A percentile compares a stretch with the other conserved stretches of the same genome.
phyloP scores from a whole-genome alignment of 2,329 filamentous ascomycete species.

The Alternaria gaisen region DNA sequence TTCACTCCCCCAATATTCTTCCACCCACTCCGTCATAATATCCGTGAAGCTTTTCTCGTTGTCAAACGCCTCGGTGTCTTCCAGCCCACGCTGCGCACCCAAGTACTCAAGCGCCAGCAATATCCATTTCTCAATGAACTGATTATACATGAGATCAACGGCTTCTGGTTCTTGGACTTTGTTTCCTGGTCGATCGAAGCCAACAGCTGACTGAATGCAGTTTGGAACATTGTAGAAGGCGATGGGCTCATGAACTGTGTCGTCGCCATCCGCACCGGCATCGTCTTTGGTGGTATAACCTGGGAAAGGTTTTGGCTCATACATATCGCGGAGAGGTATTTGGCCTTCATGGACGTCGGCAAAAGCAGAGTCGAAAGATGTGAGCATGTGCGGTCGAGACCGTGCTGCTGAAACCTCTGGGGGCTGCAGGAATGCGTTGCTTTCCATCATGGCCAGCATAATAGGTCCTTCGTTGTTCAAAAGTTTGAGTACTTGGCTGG shows the following conservation, averaged over 20 bases:
- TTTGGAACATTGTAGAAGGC: conserved; percentile 83
- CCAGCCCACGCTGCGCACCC: conserved; percentile 59
- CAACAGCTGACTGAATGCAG: conserved; percentile 75
- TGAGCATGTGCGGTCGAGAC: conserved; percentile 31
- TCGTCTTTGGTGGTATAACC: conserved; percentile 94
- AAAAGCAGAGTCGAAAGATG: conserved; percentile 8
- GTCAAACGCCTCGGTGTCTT: conserved; percentile 63
- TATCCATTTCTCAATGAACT: conserved; percentile 88
- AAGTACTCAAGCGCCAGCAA: conserved; percentile 74
- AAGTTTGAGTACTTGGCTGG: conserved; percentile 70
- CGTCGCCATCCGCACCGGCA: conserved; percentile 83
- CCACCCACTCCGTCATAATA: conserved; percentile 68
- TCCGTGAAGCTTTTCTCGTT: conserved; percentile 64
- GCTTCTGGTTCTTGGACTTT: conserved; percentile 66
- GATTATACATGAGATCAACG: conserved; percentile 90
- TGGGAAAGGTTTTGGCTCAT: conserved; percentile 59
- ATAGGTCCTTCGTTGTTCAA: conserved; percentile 67
- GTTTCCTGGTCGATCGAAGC: conserved; percentile 56
- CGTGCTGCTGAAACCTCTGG: conserved; percentile 55
- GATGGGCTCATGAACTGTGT: conserved; percentile 81
- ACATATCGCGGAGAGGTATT: conserved; percentile 11
- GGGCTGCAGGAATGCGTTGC: conserved; percentile 52
- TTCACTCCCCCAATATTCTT: conserved; percentile 60
- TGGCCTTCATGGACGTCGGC: conserved; percentile 19
- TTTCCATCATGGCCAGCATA: conserved; percentile 44